These are phyloP conservation scores for Laetiporus sulphureus DNA, from an alignment of 1,284 basidiomycete species.

Conservation along the genomic window DNA sequence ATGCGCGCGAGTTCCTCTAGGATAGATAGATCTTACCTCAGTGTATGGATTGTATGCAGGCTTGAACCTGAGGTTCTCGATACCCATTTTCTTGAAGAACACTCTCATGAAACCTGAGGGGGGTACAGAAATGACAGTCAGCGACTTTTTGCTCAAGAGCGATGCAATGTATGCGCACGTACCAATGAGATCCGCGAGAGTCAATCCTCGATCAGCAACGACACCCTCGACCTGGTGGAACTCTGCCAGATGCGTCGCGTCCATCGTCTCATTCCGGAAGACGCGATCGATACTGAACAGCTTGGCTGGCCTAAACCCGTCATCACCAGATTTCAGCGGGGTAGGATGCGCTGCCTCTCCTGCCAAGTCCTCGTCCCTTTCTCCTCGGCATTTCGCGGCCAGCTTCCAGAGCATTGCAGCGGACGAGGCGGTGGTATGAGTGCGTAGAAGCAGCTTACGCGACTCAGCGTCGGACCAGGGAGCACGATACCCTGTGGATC, in stretches of 20 bases:
- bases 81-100: conserved; percentile 98
- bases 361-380: conserved; percentile 33
- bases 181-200: conserved; percentile 97
- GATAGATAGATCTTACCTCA: conserved; percentile 48
- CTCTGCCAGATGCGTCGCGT: conserved; percentile 98
- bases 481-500: conserved; percentile 97
- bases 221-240: conserved; percentile 99
- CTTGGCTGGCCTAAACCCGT: conserved; percentile 94
- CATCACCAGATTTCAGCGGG: conserved; percentile 25
- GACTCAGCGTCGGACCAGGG: conserved; percentile 94
- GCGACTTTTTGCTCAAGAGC: too few species aligned
- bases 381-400: conserved; percentile 70
- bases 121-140: background rate
- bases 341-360: conserved; percentile 30
- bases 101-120: conserved; percentile 89
- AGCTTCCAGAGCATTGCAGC: conserved; percentile 93
- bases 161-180: too few species aligned
- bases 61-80: conserved; percentile 92
- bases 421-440: conserved; percentile 96
- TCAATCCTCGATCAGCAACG: conserved; percentile 91
- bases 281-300: conserved; percentile 98
- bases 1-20: conserved; percentile 1
- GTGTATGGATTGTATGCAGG: conserved; percentile 97
- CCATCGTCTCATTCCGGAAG: conserved; percentile 98
- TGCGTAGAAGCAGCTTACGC: conserved; percentile 87